A percentile compares a stretch with the other conserved stretches of the same genome.
These are phyloP conservation scores for Penicillium sp. DNA, from an alignment of 2,329 filamentous ascomycete genomes.

Conservation along the genomic window DNA sequence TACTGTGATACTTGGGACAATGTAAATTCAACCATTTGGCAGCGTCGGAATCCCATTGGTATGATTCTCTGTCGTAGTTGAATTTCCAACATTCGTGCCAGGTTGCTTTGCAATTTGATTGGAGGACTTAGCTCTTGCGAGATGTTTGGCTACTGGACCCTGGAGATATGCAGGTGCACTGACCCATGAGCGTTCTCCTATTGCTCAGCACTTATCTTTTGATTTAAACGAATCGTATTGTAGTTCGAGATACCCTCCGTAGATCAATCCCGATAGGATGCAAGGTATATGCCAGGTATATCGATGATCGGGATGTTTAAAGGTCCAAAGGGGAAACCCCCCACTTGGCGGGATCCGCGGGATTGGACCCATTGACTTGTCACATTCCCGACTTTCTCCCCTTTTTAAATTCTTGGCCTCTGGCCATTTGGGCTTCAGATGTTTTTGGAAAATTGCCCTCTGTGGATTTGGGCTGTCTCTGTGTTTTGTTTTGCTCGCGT, in stretches of 20 bases:
- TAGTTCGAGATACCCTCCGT: too few species aligned
- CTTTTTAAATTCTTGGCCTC: neutral
- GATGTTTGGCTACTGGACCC: neutral
- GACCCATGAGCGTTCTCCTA: neutral
- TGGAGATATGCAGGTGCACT: neutral
- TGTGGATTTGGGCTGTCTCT: neutral
- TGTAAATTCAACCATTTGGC: too few species aligned
- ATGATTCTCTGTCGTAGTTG: neutral
- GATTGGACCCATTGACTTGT: neutral
- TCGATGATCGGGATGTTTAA: neutral
- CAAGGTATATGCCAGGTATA: neutral
- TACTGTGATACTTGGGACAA: too few species aligned
- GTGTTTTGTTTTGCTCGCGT: neutral
- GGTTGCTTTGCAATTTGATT: neutral
- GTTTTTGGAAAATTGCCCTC: neutral
- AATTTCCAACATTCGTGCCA: neutral
- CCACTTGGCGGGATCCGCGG: neutral
- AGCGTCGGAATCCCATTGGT: neutral
- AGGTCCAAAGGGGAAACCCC: neutral
- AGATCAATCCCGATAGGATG: neutral
- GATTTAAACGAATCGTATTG: neutral
- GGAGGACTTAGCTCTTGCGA: neutral
- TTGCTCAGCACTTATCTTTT: conserved; percentile 1
- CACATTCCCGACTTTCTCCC: neutral
- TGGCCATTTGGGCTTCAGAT: neutral